Base-by-base conservation (phyloP, 2,329 filamentous ascomycete species). In the Phaeoacremonium minimum region DNA sequence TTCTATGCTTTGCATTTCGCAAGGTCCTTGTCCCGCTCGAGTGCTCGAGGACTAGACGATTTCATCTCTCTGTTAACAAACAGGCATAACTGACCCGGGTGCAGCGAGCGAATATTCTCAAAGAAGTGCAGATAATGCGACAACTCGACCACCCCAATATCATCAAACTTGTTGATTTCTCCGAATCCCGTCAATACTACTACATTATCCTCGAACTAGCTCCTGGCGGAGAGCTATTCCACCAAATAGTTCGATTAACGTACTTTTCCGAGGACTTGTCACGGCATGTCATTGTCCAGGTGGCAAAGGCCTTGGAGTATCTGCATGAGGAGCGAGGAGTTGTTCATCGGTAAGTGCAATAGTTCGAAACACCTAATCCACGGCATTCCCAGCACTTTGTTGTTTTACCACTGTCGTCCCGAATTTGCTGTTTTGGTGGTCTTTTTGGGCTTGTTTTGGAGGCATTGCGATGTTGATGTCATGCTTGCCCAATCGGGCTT, bases 101-200 rank as follows among this genome's bases (percentile, higher is more conserved):
- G 46, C 61, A 98, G 93, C 79, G 93, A 66, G 87, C 91, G 46
- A 98, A 97, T 55, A 97, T 98, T 47, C 69, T 98, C 43, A 98
- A 98, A 66, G 93, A 98, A 63, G 93, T 98, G 12, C 87, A 95
- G 55, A 98, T 98, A 50, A 98, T 98, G 91, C 87, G 90, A 46
- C 86, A 94, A 54, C 74, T 98, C 32, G 89, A 97, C 47, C 93
- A 98, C 50, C 90, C 91, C 44, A 97, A 97, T 58, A 93, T 98
- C 43, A 81, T 96, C 61, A 91, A 88, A 57, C 78, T 98, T 40
- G 75, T 97, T 52, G 88, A 95, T 53, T 97, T 97, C 57, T 85
- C 85, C 45, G 93, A 98, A 63, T 94, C 90, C 1, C 77, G 78
- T 40, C 89, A 97, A 60, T 96, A 96, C 60, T 97, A 97, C 65